Evolutionary conservation across 2,329 filamentous ascomycete species (phyloP).

Genomic region (Exserohilum rostratum): DNA sequence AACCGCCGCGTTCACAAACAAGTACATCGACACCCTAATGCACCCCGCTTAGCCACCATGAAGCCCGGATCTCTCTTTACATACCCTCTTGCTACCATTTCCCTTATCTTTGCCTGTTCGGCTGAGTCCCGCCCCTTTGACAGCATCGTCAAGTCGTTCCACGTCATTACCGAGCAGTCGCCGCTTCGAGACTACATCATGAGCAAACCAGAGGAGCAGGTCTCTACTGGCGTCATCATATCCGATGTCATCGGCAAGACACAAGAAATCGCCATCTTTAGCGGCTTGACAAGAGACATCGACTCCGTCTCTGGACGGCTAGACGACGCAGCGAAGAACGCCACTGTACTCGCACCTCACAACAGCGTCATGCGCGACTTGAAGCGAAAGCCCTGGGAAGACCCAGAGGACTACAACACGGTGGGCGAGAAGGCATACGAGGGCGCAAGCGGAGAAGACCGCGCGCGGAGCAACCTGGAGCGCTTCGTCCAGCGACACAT

Average conservation of each 20-base stretch:
- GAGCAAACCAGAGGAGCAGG: conserved; percentile 36
- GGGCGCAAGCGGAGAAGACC: conserved; percentile 73
- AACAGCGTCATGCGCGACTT: conserved; percentile 81
- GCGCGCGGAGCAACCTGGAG: conserved; percentile 76
- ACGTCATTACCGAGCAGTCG: conserved; percentile 35
- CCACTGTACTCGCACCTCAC: conserved; percentile 84
- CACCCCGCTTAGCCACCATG: conserved; percentile 29
- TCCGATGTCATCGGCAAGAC: conserved; percentile 84
- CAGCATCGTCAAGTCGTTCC: conserved; percentile 36
- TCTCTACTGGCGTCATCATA: conserved; percentile 64
- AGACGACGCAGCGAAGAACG: conserved; percentile 69
- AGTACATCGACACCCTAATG: conserved; percentile 16
- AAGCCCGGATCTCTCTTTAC: conserved; percentile 30
- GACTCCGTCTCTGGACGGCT: conserved; percentile 71
- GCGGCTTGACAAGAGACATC: conserved; percentile 78
- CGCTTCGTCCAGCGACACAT: conserved; percentile 88
- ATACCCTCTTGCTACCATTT: conserved; percentile 37
- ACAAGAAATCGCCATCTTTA: conserved; percentile 81
- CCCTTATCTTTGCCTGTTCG: conserved; percentile 39
- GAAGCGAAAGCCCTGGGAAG: conserved; percentile 85
- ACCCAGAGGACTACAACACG: conserved; percentile 72
- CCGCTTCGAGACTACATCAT: conserved; percentile 39
- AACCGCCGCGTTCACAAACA: conserved; percentile 16
- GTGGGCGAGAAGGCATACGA: conserved; percentile 76
- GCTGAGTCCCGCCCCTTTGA: conserved; percentile 42